Conservation (phyloP, 1,284 basidiomycete genomes). For the Ceratobasidium sp. region DNA sequence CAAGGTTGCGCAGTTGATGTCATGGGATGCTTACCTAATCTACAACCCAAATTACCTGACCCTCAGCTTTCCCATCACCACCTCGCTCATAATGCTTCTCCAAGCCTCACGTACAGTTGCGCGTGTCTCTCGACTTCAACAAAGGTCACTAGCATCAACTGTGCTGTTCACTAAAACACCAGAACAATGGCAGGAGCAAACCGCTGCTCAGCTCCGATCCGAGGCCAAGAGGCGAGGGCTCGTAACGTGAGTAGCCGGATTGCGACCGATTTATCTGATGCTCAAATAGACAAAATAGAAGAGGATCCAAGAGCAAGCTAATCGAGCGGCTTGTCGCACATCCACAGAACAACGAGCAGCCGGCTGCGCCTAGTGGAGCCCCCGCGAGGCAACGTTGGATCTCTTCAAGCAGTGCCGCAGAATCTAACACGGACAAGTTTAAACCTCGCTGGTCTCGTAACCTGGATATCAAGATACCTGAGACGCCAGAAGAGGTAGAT, state of each 20-base stretch:
- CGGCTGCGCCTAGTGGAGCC: slow-evolving; percentile 45
- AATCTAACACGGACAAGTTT: slow-evolving; percentile 37
- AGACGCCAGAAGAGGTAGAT: slow-evolving; percentile 60
- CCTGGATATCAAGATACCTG: slow-evolving; percentile 67
- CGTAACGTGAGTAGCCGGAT: slow-evolving; percentile 62
- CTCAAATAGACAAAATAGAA: slow-evolving; percentile 55
- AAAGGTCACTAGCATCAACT: slow-evolving; percentile 65
- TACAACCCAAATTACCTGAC: slow-evolving; percentile 21
- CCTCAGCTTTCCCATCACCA: slow-evolving; percentile 8
- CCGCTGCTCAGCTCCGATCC: slow-evolving; percentile 67
- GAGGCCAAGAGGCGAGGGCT: slow-evolving; percentile 75
- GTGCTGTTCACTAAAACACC: slow-evolving; percentile 68
- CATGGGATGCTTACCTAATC: slow-evolving; percentile 39
- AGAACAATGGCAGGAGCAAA: slow-evolving; percentile 67
- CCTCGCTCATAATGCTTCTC: neutral
- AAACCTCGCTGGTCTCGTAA: slow-evolving; percentile 49
- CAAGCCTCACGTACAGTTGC: slow-evolving; percentile 14
- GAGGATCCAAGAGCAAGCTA: slow-evolving; percentile 68
- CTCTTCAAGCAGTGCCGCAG: slow-evolving; percentile 28
- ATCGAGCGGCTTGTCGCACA: slow-evolving; percentile 66
- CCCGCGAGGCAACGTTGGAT: slow-evolving; percentile 48
- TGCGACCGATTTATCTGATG: slow-evolving; percentile 34
- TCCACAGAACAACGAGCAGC: slow-evolving; percentile 55
- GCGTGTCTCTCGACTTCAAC: slow-evolving; percentile 12
- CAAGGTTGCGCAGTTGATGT: slow-evolving; percentile 3